Percentiles rank a stretch among this genome's conserved stretches.
Evolutionary conservation across 306 rosid genomes (phyloP).

Genomic region (Cicer cuneatum): DNA sequence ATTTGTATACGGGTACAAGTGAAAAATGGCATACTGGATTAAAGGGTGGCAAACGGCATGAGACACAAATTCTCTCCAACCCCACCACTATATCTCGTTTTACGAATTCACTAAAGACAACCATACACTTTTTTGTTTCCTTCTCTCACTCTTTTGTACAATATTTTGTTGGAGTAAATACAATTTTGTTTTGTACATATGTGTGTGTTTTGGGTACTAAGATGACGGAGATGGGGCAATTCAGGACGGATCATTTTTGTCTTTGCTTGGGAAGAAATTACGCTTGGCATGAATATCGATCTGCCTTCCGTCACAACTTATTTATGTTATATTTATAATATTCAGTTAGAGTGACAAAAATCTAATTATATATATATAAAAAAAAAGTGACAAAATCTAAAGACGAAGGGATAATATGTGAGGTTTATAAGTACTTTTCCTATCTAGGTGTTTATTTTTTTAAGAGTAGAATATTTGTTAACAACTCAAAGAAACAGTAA

Average conservation of each 20-base stretch:
- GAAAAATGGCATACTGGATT: constrained; percentile 22
- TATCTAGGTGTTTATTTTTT: no score
- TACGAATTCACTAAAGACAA: constrained; percentile 43
- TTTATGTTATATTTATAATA: background rate
- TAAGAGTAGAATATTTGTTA: no score
- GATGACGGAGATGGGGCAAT: background rate
- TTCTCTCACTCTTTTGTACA: background rate
- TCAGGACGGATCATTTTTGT: constrained; percentile 21
- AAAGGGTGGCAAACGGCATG: constrained; percentile 22
- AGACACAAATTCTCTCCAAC: constrained; percentile 39
- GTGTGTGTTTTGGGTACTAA: background rate
- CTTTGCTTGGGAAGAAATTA: background rate
- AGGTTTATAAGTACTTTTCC: no score
- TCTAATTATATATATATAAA: no score
- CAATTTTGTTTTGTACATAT: background rate
- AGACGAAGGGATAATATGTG: no score
- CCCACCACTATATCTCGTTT: constrained; percentile 14
- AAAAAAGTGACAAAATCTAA: no score
- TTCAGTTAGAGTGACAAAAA: no score
- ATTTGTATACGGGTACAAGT: background rate
- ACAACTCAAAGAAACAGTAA: no score
- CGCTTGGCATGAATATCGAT: background rate
- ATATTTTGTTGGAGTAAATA: background rate
- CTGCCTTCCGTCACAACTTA: background rate
- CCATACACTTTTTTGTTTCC: constrained; percentile 37